Evolutionary conservation across 2,329 filamentous ascomycete species (phyloP).

Genomic region (Metarhizium guizhouense): DNA sequence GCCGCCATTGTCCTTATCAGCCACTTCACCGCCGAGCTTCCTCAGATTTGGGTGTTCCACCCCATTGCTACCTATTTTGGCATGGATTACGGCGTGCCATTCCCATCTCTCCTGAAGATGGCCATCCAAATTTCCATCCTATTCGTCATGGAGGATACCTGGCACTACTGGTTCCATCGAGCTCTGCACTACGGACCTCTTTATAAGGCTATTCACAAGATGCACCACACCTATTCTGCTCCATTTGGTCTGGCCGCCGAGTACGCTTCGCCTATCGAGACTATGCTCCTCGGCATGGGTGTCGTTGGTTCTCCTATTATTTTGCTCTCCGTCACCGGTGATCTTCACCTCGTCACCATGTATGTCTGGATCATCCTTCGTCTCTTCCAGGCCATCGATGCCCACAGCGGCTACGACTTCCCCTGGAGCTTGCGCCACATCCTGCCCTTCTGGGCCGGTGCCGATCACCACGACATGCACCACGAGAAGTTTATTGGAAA

Average conservation of each 20-base stretch:
- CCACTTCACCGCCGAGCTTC: constrained; percentile 96
- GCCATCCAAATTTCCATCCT: constrained; percentile 85
- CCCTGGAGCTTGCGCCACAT: constrained; percentile 95
- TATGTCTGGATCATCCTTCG: constrained; percentile 91
- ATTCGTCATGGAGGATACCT: constrained; percentile 92
- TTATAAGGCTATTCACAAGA: constrained; percentile 96
- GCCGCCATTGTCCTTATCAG: constrained; percentile 85
- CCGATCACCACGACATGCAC: constrained; percentile 92
- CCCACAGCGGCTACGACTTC: constrained; percentile 97
- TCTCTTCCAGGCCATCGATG: constrained; percentile 94
- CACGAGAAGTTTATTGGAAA: constrained; percentile 99
- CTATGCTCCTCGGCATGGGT: constrained; percentile 86
- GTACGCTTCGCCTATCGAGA: constrained; percentile 95
- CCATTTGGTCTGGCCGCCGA: constrained; percentile 95
- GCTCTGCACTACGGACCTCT: constrained; percentile 88
- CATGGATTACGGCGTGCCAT: constrained; percentile 79
- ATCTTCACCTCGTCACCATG: constrained; percentile 95
- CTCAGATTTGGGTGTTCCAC: constrained; percentile 99
- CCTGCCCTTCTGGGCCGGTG: constrained; percentile 95
- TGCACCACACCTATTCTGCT: constrained; percentile 97
- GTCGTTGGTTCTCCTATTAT: constrained; percentile 75
- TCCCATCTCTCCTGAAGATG: constrained; percentile 80
- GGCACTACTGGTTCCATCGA: constrained; percentile 98
- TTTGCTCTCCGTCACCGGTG: constrained; percentile 72
- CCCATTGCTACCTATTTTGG: constrained; percentile 90